Evolutionary conservation across 176 grass and related monocot genomes (phyloP), one percentile per base, ranked within the genome.

Genomic region (Musa acuminata): DNA sequence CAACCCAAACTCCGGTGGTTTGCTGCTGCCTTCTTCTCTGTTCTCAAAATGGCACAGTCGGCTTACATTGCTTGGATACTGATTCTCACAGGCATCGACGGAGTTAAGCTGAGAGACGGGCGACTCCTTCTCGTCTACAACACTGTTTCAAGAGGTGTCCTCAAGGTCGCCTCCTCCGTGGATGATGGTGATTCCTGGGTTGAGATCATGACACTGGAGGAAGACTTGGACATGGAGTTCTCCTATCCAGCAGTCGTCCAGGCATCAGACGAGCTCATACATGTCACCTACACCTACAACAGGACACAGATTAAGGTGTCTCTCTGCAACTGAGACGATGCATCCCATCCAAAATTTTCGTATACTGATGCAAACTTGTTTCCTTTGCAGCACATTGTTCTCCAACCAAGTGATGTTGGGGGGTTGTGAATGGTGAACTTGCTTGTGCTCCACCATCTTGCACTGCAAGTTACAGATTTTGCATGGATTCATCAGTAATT

Each of bases 1-100:
- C 19, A 98, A 93, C 72, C 94, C 94, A 50, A 98, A 98, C 73
- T 90, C 95, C 71, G 95, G 92, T 96, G 69, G 54, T 78, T 3
- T 63, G 10, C 7, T 64, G 5, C 20, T 67, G 0, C 10, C 13
- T 27, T 20, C 60, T 16, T 0, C 29, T 2, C 2, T 17, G 17
- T 48, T 22, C 19, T 9, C 51, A 17, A 59, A 8, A 17, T 19
- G 19, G 12, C 49, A 52, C n/a, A 48, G 17, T 53, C 11, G 49
- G 20, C 17, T 54, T 20, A 54, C 13, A 13, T 53, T 51, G 9
- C 17, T 0, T 26, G 55, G 16, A 51, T 19, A 14, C 52, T 52
- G 53, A 52, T 64, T 14, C 4, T 72, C 8, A 59, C 21, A 89
- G 77, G 87, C 16, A 86, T 89, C 11, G 83, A 89, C 71, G 87